These are phyloP conservation scores for Dendrobium officinale DNA, from an alignment of 106 monocot species.

Conservation along the genomic window DNA sequence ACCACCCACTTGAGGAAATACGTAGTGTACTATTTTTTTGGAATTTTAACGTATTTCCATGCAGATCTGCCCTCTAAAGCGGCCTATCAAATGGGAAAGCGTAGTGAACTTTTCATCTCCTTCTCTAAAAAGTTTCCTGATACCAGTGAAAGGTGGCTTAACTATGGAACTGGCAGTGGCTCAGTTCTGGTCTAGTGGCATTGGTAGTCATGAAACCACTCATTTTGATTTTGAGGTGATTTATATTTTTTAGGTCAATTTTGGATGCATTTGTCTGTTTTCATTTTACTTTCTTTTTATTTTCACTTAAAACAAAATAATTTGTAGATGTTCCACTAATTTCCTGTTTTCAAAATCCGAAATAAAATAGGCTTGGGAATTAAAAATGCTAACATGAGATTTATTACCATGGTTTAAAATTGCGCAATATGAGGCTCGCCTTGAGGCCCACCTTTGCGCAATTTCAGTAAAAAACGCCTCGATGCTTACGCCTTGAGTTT, in stretches of 20 bases:
- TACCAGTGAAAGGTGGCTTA: constrained; percentile 74
- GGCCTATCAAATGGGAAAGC: constrained; percentile 81
- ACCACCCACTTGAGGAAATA: background rate
- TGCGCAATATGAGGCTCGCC: too few species aligned
- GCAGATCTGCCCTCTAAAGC: constrained; percentile 74
- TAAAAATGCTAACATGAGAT: background rate
- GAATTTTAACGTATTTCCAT: constrained; percentile 20
- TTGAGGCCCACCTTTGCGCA: too few species aligned
- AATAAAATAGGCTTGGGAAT: background rate
- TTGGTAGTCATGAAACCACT: constrained; percentile 83
- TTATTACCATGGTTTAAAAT: too few species aligned
- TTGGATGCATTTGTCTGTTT: background rate
- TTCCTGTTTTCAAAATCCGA: background rate
- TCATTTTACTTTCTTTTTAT: background rate
- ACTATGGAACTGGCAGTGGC: constrained; percentile 76
- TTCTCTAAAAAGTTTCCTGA: constrained; percentile 65
- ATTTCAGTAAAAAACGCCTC: too few species aligned
- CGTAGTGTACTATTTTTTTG: background rate
- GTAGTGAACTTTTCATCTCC: constrained; percentile 80
- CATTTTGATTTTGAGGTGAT: constrained; percentile 81
- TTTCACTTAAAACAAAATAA: background rate
- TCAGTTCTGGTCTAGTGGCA: constrained; percentile 96
- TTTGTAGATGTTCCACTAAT: background rate
- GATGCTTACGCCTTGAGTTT: too few species aligned
- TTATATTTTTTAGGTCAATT: background rate